Percentiles rank a stretch among this genome's conserved stretches.
Conservation (phyloP, 176 grass and related monocot species). For the Ananas comosus region DNA sequence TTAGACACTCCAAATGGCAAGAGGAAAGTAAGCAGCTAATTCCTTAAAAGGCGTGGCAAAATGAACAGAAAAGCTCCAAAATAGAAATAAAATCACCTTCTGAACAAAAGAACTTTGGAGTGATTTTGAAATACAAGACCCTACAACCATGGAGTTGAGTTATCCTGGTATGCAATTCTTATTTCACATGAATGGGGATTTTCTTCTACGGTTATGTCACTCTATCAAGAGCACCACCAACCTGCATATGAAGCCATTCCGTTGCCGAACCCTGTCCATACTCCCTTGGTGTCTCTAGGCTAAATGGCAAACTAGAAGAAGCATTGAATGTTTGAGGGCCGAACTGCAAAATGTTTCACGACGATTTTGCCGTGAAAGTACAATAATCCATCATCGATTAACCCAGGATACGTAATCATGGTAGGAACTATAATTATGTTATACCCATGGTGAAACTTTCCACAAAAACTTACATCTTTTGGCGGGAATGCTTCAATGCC, state of each 20-base stretch:
- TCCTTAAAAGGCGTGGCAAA: neutral
- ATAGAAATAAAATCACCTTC: slow-evolving; percentile 3
- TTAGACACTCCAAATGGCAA: neutral
- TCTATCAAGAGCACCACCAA: slow-evolving; percentile 13
- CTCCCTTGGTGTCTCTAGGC: slow-evolving; percentile 3
- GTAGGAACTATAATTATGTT: neutral
- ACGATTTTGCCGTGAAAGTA: neutral
- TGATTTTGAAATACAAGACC: neutral
- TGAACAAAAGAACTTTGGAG: neutral
- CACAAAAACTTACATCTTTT: slow-evolving; percentile 15
- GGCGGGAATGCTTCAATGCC: neutral
- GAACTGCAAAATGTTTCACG: slow-evolving; percentile 12
- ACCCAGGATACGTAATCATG: neutral
- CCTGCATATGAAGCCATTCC: slow-evolving; percentile 24
- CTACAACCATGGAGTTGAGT: neutral
- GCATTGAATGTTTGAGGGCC: slow-evolving; percentile 5
- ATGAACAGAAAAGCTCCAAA: slow-evolving; percentile 6
- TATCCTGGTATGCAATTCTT: neutral
- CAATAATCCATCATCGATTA: neutral
- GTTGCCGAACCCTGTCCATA: slow-evolving; percentile 3
- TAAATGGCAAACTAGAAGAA: slow-evolving; percentile 14
- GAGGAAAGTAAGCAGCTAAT: neutral
- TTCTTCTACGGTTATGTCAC: slow-evolving; percentile 5
- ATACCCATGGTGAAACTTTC: neutral
- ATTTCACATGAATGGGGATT: neutral